Conservation (phyloP, 208 protist genomes). For the Jaenimonas drosophilae region DNA sequence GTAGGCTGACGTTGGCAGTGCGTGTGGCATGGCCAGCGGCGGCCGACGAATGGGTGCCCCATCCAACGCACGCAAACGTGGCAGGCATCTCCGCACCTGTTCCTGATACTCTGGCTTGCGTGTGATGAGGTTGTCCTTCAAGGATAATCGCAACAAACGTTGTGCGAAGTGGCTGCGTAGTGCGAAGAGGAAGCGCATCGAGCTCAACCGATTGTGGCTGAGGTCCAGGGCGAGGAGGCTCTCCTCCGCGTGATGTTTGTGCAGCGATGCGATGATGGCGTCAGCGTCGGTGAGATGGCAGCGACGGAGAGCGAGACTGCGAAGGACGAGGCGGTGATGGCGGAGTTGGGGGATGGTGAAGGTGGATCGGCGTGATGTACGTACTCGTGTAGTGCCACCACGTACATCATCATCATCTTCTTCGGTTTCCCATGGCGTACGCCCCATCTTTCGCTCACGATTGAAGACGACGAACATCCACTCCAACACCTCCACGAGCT, state of each 20-base stretch:
- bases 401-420: background rate
- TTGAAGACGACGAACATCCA: conserved; percentile 34
- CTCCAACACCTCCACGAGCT: conserved; percentile 54
- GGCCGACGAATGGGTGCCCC: conserved; percentile 66
- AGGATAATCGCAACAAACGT: conserved; percentile 64
- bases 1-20: conserved; percentile 27
- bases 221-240: conserved; percentile 70
- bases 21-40: conserved; percentile 48
- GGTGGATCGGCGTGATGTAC: too few species aligned
- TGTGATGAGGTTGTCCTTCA: conserved; percentile 71
- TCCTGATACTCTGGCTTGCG: conserved; percentile 82
- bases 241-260: conserved; percentile 31
- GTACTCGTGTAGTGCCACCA: background rate
- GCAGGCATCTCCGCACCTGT: conserved; percentile 70
- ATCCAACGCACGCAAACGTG: conserved; percentile 64
- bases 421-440: background rate
- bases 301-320: conserved; percentile 32
- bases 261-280: conserved; percentile 40
- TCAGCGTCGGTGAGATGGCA: conserved; percentile 54
- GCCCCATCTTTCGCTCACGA: conserved; percentile 7
- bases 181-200: conserved; percentile 67
- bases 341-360: too few species aligned
- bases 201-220: conserved; percentile 60
- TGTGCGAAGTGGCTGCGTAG: conserved; percentile 57
- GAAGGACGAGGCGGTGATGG: conserved; percentile 23